phyloP scores from a whole-genome alignment of 495 filamentous ascomycete genomes.

The Lasiosphaeris hirsuta region DNA sequence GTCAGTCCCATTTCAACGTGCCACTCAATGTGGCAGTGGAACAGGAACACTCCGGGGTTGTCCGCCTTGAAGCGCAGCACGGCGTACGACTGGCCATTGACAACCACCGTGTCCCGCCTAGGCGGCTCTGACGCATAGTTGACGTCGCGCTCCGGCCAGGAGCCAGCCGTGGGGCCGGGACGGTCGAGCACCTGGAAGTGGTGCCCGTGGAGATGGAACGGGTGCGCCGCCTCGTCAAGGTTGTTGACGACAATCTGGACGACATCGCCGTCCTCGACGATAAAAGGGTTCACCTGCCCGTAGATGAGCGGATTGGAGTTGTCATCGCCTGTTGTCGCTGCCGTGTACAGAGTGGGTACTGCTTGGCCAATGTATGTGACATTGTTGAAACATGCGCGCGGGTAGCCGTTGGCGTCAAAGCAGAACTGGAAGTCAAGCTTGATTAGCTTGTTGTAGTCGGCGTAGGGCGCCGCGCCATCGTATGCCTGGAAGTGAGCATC shows the following conservation, averaged over 20 bases:
- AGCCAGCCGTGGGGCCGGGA: constrained; percentile 26
- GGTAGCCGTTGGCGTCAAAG: constrained; percentile 58
- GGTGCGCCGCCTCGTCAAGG: constrained; percentile 57
- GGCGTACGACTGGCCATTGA: constrained; percentile 51
- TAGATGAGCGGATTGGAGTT: constrained; percentile 66
- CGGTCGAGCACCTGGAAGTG: constrained; percentile 70
- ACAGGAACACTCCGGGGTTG: constrained; percentile 77
- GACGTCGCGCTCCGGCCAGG: constrained; percentile 39
- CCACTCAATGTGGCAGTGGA: constrained; percentile 84
- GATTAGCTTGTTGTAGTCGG: constrained; percentile 51
- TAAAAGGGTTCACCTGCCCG: constrained; percentile 66
- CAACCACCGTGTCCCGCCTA: constrained; percentile 54
- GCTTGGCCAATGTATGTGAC: constrained; percentile 68
- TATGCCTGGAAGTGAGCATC: constrained; percentile 59
- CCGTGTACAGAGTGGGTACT: constrained; percentile 78
- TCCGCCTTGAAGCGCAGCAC: constrained; percentile 57
- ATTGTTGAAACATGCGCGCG: constrained; percentile 73
- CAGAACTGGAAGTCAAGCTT: constrained; percentile 60
- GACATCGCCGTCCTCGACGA: constrained; percentile 61
- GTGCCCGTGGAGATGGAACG: constrained; percentile 66
- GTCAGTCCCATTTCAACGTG: constrained; percentile 71
- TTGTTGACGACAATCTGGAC: constrained; percentile 85
- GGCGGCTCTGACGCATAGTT: constrained; percentile 40
- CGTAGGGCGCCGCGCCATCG: constrained; percentile 48
- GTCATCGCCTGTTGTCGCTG: constrained; percentile 56